Percentiles rank a stretch among this genome's conserved stretches.
Evolutionary conservation across 2,329 filamentous ascomycete genomes (phyloP).

Genomic region (Neopestalotiopsis sp.): DNA sequence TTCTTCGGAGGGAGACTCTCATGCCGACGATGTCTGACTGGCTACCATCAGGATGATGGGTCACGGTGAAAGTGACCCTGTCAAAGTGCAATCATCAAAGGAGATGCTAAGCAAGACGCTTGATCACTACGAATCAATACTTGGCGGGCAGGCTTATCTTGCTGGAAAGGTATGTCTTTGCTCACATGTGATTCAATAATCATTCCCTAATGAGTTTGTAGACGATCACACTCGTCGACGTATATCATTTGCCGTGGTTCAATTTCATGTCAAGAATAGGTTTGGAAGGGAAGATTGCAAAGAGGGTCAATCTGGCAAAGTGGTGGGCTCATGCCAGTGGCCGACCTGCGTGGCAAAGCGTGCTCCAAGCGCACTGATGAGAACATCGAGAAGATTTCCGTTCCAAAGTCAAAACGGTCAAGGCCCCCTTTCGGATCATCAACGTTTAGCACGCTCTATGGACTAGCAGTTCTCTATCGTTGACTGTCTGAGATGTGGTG

Average conservation of each 20-base stretch:
- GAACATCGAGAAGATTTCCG: no score
- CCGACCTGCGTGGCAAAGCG: not conserved
- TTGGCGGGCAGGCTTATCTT: not conserved
- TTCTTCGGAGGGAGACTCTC: not conserved
- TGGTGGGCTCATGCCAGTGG: not conserved
- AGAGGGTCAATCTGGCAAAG: not conserved
- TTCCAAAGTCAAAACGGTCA: no score
- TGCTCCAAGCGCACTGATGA: not conserved
- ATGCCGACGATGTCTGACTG: not conserved
- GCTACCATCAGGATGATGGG: not conserved
- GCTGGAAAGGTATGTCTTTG: not conserved
- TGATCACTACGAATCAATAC: not conserved
- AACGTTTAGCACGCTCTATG: no score
- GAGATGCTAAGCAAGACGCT: not conserved
- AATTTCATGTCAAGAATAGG: not conserved
- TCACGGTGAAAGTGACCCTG: not conserved
- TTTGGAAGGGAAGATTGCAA: not conserved
- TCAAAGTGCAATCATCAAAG: not conserved
- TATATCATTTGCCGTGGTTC: not conserved
- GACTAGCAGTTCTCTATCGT: no score
- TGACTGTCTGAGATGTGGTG: no score
- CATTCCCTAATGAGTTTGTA: not conserved
- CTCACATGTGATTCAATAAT: not conserved
- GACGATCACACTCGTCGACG: not conserved
- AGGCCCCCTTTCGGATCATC: no score